Conservation (phyloP, 2,329 filamentous ascomycete genomes). For the Diaporthe ampelina region DNA sequence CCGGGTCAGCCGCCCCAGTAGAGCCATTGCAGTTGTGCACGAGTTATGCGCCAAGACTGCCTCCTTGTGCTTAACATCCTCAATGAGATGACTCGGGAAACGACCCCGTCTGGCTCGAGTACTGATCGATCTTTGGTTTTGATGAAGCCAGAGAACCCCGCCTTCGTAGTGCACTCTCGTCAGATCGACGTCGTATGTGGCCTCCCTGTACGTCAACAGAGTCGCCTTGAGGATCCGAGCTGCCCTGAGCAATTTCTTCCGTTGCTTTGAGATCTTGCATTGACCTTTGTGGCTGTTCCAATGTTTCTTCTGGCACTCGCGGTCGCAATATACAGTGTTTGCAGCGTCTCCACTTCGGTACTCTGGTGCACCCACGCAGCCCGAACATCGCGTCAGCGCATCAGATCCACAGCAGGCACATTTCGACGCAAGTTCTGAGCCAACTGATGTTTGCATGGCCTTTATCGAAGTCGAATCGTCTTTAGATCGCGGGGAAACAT, state of each 20-base stretch:
- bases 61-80: background rate
- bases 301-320: background rate
- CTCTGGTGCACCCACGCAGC: background rate
- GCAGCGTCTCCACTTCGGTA: background rate
- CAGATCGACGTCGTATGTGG: background rate
- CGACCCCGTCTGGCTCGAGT: background rate
- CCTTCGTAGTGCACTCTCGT: background rate
- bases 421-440: background rate
- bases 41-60: background rate
- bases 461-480: background rate
- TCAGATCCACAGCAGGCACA: background rate
- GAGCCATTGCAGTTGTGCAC: background rate
- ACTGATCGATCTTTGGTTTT: background rate
- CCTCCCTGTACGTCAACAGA: background rate
- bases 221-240: background rate
- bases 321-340: background rate
- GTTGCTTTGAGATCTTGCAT: background rate
- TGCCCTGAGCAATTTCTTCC: background rate
- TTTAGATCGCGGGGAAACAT: too few relatives aligned
- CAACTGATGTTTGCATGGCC: background rate
- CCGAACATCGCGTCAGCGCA: background rate
- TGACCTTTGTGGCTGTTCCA: background rate
- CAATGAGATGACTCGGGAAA: constrained; percentile 2
- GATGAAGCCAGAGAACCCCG: constrained; percentile 10
- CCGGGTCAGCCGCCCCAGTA: background rate